These are phyloP conservation scores for Auriscalpium vulgare DNA, from an alignment of 768 basidiomycete species.

Conservation along the genomic window DNA sequence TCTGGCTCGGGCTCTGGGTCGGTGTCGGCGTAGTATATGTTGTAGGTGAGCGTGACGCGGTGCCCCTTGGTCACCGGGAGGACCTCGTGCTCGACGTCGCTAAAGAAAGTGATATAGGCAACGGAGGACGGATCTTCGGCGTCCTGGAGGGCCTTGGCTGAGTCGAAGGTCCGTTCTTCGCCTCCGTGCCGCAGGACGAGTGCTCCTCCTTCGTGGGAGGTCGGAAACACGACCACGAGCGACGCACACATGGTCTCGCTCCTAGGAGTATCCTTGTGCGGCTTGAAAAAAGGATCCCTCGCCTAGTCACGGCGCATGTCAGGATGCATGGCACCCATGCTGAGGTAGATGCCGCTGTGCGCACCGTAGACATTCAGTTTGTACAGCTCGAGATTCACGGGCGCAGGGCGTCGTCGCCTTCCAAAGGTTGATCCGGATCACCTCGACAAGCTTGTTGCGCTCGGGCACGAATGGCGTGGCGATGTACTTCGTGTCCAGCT, in stretches of 20 bases:
- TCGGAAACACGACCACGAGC: slow-evolving; percentile 41
- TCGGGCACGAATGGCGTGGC: slow-evolving; percentile 24
- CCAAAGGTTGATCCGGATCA: slow-evolving; percentile 17
- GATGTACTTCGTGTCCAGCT: slow-evolving; percentile 32
- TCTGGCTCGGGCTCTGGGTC: too few relatives aligned
- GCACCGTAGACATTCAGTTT: slow-evolving; percentile 41
- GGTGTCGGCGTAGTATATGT: slow-evolving; percentile 23
- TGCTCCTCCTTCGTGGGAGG: slow-evolving; percentile 35
- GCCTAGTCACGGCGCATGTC: slow-evolving; percentile 16
- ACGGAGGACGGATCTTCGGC: slow-evolving; percentile 12
- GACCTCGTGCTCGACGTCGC: slow-evolving; percentile 40
- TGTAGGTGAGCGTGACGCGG: slow-evolving; percentile 39
- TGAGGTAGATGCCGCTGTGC: neutral
- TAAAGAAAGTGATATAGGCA: slow-evolving; percentile 26
- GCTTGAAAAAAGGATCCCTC: slow-evolving; percentile 40
- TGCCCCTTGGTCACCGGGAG: slow-evolving; percentile 31
- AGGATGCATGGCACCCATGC: too few relatives aligned
- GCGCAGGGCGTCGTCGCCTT: slow-evolving; percentile 14
- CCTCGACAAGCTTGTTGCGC: slow-evolving; percentile 21
- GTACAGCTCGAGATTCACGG: slow-evolving; percentile 29
- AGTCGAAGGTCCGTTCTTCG: slow-evolving; percentile 31
- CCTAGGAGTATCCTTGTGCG: slow-evolving; percentile 42
- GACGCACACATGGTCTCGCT: slow-evolving; percentile 40
- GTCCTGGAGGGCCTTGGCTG: slow-evolving; percentile 18
- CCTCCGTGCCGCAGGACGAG: slow-evolving; percentile 28